Base-by-base conservation (phyloP, 2,329 filamentous ascomycete genomes). In the Colletotrichum coccodes region DNA sequence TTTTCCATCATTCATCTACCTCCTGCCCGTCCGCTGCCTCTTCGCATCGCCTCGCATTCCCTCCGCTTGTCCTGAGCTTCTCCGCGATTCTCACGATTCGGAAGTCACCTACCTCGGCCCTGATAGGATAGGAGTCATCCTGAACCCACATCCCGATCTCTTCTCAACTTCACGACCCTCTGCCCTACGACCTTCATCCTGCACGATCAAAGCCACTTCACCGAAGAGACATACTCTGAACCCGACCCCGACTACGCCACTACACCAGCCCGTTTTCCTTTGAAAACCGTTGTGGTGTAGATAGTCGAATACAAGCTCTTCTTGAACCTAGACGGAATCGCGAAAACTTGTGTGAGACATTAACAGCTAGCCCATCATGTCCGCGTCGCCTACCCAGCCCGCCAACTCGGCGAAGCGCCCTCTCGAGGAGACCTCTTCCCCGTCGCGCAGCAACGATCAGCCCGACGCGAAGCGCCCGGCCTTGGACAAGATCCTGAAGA, bases 391-490 rank as follows among this genome's bases (percentile, higher is more conserved):
- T 34, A 82, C 86, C 71, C 85, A 86, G 71, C 89, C 89, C 58
- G 92, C 90, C 68, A 90, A 93, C 78, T 91, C 90, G 75, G 85
- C 89, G 71, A 99, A 99, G 89, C 94, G 96, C 77, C 96, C 96
- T 70, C 90, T 99, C 73, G 96, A 99, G 86, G 96, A 98, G 79
- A 93, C 95, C 12, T 98, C 96, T 21, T 99, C 96, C 11, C 96
- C 96, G 40, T 97, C 94, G 36, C 93, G 93, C 71, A 92, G 92
- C 44, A 94, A 90, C 78, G 96, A 98, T 76, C 95, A 98, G 79
- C 96, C 97, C 61, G 96, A 99, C 75, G 96, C 96, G 71, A 99
- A 99, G 85, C 93, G 96, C 74, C 96, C 94, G 56, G 96, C 96
- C 44, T 90, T 99, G 71, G 95, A 98, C 83, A 99, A 98, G 85